Evolutionary conservation across 768 basidiomycete species (phyloP), one percentile per base, ranked within the genome.

Genomic region (Asterophora lycoperdoides): DNA sequence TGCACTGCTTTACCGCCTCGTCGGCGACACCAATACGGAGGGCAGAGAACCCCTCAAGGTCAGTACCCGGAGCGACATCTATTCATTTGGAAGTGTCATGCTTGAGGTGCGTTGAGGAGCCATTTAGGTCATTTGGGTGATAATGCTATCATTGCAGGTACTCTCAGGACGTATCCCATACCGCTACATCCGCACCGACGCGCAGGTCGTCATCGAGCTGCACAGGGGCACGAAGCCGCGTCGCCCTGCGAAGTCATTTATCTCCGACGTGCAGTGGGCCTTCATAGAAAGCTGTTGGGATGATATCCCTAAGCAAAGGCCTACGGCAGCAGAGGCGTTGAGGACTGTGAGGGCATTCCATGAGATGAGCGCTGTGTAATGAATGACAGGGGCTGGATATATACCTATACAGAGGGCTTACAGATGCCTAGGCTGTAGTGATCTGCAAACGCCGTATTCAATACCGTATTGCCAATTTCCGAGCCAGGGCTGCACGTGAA

Each of bases 41-140:
- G 62, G 65, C 20, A 41, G 46, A n/a, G 36, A 51, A 11, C 17
- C 56, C 28, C 56, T 60, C 4, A 39, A 50, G 1, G 42, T 67
- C 2, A 67, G 63, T 1, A 64, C 64, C 8, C 47, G 58, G 39
- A 73, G 66, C 36, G 78, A 79, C 55, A 68, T 76, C 15, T 79
- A 72, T 56, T 74, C 74, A 0, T 72, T 71, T 44, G 73, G 73
- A 3, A 74, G 76, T 55, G 65, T 78, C 19, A 71, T 66, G 56
- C 61, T 71, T n/a, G 66, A 72, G 69, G 76, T 65, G 45, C 33
- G 51, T 47, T 39, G 28, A 5, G 18, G 17, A 44, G 23, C 19
- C 30, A 8, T 29, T 39, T 15, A 10, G 20, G 29, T 20, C 32
- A 34, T 45, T 34, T 49, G 46, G 23, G 26, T 19, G 41, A 20